Base-by-base conservation (phyloP, 2,329 filamentous ascomycete species). In the Bertia moriformis region DNA sequence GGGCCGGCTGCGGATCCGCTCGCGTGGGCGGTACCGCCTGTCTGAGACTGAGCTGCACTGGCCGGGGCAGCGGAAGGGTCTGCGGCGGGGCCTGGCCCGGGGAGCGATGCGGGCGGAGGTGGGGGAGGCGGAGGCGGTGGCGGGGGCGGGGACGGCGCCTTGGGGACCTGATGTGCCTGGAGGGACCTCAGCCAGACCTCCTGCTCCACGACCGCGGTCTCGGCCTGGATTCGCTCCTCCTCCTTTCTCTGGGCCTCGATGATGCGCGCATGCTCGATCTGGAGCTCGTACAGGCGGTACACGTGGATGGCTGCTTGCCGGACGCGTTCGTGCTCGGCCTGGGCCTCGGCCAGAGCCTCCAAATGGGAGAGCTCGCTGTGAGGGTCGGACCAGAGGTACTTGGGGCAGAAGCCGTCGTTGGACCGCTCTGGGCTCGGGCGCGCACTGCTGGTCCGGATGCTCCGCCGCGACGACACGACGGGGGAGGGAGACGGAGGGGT, bases 321-420 rank as follows among this genome's bases (percentile, higher is more conserved):
- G 10, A 89, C 69, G 19, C 71, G 67, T 27, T 82, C 71, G 53
- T 87, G 83, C 49, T 80, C 71, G 13, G 66, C 65, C 38, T 73
- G 73, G 3, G 79, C 79, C 37, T 71, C 69, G 36, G 71, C 71
- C 14, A 89, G 67, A 13, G 80, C 79, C 47, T 76, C 70, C 42
- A 69, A 67, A 51, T 85, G 79, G 40, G 64, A 66, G 38, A 70
- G 62, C 50, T 78, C 76, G 22, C 69, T 71, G 45, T 83, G 76
- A n/a, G n/a, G n/a, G 32, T 74, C 63, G 43, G 72, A 71, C 5
- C 59, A 48, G 39, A 59, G 55, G 17, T 62, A n/a, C n/a, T n/a
- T n/a, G n/a, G n/a, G n/a, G n/a, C n/a, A n/a, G n/a, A n/a, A n/a
- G 22, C 22, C 22, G 22, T 27, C 7, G 7, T 10, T 7, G n/a